Base-by-base conservation (phyloP, 2,329 filamentous ascomycete genomes). In the Beauveria caledonica region DNA sequence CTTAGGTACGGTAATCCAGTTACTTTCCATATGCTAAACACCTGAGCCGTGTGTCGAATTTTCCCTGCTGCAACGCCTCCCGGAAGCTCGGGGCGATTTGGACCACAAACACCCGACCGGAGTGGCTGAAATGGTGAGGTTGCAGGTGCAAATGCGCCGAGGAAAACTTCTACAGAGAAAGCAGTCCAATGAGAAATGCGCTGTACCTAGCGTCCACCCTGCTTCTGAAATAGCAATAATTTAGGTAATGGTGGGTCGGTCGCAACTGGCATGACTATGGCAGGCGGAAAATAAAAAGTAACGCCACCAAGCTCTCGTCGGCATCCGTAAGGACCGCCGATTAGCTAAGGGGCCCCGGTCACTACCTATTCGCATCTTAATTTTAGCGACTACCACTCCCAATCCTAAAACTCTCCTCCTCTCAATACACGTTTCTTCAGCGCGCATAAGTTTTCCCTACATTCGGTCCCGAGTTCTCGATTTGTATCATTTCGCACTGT, bases 61-160 rank as follows among this genome's bases (percentile, higher is more conserved):
- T n/a, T 33, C 21, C 21, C 5, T n/a, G 9, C 19, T 9, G 15
- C 15, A 19, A 17, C 15, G 8, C n/a, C 27, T 27, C 19, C 9
- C 55, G 55, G 55, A 51, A 39, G 55, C 45, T 58, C 55, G 55
- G 55, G 46, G 46, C 23, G 55, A 58, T 48, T 58, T 36, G 29
- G 23, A 58, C 7, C 6, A 48, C 25, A 19, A 54, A 44, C 39
- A 42, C 23, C 51, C 51, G 51, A 54, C 39, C 51, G 13, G 17
- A 8, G 27, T 29, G 19, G 19, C 27, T 13, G 10, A 45, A 29
- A 29, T 46, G 44, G 39, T n/a, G 44, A 48, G 44, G 15, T 49
- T 58, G 19, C 25, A 46, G 53, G n/a, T 39, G n/a, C 42, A 56
- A n/a, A 19, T 56, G 25, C 53, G 42, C 42, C 19, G 40, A 46